Percentiles rank a stretch among this genome's conserved stretches.
phyloP scores from a whole-genome alignment of 331 rosid genomes.

The Quercus phellos region DNA sequence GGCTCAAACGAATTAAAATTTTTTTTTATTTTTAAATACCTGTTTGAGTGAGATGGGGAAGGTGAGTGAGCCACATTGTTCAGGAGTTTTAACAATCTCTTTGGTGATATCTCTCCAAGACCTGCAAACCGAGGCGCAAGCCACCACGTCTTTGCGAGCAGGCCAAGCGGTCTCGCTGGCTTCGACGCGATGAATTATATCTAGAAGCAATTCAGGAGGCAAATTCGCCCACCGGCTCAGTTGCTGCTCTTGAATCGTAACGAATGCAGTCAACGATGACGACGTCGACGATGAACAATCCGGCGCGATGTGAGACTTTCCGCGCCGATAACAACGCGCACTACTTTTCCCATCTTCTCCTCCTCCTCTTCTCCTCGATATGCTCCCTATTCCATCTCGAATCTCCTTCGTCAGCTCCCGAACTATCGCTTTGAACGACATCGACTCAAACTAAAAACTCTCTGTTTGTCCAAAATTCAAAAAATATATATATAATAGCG shows the following conservation, averaged over 20 bases:
- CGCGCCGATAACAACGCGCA: conserved; percentile 41
- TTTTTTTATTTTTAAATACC: conserved; percentile 25
- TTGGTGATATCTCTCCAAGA: conserved; percentile 74
- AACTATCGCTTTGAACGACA: conserved; percentile 51
- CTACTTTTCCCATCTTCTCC: neutral
- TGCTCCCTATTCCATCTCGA: conserved; percentile 49
- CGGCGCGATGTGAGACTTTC: conserved; percentile 75
- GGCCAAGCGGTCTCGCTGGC: conserved; percentile 77
- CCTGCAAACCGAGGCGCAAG: conserved; percentile 88
- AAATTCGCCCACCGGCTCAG: conserved; percentile 70
- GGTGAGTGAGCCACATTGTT: conserved; percentile 73
- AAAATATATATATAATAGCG: neutral
- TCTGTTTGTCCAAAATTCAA: neutral
- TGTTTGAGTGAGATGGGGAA: conserved; percentile 89
- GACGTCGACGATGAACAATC: conserved; percentile 38
- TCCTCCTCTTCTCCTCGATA: conserved; percentile 40
- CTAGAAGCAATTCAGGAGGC: conserved; percentile 74
- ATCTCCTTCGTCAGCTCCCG: conserved; percentile 50
- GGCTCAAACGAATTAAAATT: too few relatives aligned
- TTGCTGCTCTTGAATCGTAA: neutral
- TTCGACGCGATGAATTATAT: conserved; percentile 85
- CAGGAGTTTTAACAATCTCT: conserved; percentile 74
- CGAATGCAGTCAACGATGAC: conserved; percentile 1
- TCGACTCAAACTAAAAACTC: conserved; percentile 25
- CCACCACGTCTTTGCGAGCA: conserved; percentile 62